Conservation (phyloP, 257 asterid genomes). For the Penstemon barbatus region DNA sequence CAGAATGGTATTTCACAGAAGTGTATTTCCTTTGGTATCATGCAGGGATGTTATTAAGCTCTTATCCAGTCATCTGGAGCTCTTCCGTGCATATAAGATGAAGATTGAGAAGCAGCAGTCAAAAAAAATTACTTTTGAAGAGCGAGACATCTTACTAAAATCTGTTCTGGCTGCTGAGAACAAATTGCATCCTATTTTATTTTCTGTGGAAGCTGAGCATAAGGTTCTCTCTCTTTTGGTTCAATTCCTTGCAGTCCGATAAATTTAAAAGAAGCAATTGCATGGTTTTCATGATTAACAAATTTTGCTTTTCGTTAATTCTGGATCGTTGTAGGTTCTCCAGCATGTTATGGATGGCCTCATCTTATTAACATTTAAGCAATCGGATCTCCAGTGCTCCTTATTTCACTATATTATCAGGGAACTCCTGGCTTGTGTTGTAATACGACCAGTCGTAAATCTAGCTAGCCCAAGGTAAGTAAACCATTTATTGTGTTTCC, state of each 20-base stretch:
- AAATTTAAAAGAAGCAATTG: slow-evolving; percentile 16
- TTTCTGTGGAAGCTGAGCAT: slow-evolving; percentile 98
- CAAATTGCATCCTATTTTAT: slow-evolving; percentile 87
- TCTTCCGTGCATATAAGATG: slow-evolving; percentile 64
- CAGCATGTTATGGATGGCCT: slow-evolving; percentile 93
- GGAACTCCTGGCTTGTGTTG: slow-evolving; percentile 95
- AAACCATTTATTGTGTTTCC: slow-evolving; percentile 24
- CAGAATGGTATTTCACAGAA: slow-evolving; percentile 27
- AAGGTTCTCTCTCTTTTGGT: slow-evolving; percentile 54
- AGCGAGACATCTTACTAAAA: slow-evolving; percentile 67
- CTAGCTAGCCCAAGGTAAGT: slow-evolving; percentile 84
- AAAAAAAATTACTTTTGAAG: slow-evolving; percentile 59
- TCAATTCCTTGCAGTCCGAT: slow-evolving; percentile 22
- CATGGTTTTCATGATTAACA: slow-evolving; percentile 23
- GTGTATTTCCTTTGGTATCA: slow-evolving; percentile 30
- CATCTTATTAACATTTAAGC: slow-evolving; percentile 68
- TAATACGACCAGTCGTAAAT: slow-evolving; percentile 88
- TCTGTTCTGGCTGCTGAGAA: slow-evolving; percentile 73
- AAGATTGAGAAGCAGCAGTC: slow-evolving; percentile 63
- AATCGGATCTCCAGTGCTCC: slow-evolving; percentile 83
- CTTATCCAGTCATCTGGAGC: slow-evolving; percentile 66
- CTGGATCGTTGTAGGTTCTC: slow-evolving; percentile 71
- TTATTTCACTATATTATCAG: slow-evolving; percentile 67
- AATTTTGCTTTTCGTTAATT: slow-evolving; percentile 29
- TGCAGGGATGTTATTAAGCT: slow-evolving; percentile 76